Evolutionary conservation across 371 early-diverging fungal genomes (phyloP).

Genomic region (Mucor irregularis): DNA sequence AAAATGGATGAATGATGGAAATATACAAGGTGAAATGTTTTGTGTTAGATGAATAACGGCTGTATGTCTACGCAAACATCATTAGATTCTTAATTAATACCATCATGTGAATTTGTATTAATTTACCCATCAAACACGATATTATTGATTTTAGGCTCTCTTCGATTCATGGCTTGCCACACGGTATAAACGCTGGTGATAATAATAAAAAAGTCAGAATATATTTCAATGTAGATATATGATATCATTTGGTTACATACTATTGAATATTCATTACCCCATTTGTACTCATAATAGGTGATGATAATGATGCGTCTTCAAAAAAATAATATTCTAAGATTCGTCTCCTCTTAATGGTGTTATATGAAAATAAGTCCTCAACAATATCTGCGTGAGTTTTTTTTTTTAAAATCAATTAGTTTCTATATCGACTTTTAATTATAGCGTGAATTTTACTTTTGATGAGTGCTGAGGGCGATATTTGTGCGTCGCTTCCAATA

Average conservation of each 20-base stretch:
- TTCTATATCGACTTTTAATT: neutral
- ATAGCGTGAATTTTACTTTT: conserved; percentile 17
- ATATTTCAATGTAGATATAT: neutral
- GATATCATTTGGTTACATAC: conserved; percentile 21
- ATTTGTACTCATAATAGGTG: conserved; percentile 59
- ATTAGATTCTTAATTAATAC: neutral
- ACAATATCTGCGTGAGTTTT: conserved; percentile 29
- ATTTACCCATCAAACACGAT: conserved; percentile 59
- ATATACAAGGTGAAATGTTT: conserved; percentile 52
- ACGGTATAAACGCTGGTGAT: conserved; percentile 55
- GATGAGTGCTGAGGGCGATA: conserved; percentile 37
- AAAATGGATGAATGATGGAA: conserved; percentile 45
- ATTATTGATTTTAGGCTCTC: conserved; percentile 54
- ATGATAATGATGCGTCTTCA: conserved; percentile 39
- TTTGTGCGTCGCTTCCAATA: conserved; percentile 33
- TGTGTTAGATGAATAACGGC: conserved; percentile 58
- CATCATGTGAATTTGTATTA: conserved; percentile 9
- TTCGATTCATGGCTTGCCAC: conserved; percentile 62
- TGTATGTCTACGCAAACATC: conserved; percentile 40
- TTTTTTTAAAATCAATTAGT: neutral
- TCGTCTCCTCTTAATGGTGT: conserved; percentile 35
- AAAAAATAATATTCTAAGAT: conserved; percentile 48
- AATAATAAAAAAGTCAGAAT: neutral
- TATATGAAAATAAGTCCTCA: conserved; percentile 47
- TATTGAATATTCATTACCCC: conserved; percentile 60